Evolutionary conservation across 768 basidiomycete genomes (phyloP).

Genomic region (Trichaptum fuscoviolaceum): DNA sequence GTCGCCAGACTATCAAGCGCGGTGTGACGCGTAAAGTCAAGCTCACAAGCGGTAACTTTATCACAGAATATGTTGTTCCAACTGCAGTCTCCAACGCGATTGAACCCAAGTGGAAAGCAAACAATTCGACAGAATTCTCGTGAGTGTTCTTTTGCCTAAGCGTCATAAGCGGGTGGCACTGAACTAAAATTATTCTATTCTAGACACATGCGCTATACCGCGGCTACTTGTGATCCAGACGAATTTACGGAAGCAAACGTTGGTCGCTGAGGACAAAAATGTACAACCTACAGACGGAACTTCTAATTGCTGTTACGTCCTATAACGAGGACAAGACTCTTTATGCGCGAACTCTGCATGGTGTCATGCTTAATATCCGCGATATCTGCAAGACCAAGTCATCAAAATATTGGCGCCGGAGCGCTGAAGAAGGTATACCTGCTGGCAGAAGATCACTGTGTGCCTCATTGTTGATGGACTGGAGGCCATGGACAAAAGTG

Average conservation of each 20-base stretch:
- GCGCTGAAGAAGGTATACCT: constrained; percentile 77
- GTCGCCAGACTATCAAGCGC: constrained; percentile 88
- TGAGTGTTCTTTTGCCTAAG: constrained; percentile 32
- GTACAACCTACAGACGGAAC: constrained; percentile 86
- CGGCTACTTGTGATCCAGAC: constrained; percentile 88
- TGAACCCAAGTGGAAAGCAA: constrained; percentile 69
- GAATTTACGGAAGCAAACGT: constrained; percentile 72
- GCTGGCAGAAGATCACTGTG: constrained; percentile 91
- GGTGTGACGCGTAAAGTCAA: constrained; percentile 93
- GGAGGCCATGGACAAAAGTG: constrained; percentile 93
- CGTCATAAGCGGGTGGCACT: neutral
- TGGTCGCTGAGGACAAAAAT: constrained; percentile 80
- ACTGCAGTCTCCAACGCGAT: constrained; percentile 78
- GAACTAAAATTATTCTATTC: constrained; percentile 3
- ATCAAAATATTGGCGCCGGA: constrained; percentile 84
- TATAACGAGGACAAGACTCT: constrained; percentile 92
- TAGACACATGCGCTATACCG: constrained; percentile 92
- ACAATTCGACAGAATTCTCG: constrained; percentile 87
- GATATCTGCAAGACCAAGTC: constrained; percentile 96
- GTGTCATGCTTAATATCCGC: constrained; percentile 96
- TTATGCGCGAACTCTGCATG: constrained; percentile 89
- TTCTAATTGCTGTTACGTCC: constrained; percentile 91
- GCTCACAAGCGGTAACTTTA: constrained; percentile 89
- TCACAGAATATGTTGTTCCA: constrained; percentile 85
- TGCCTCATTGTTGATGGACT: constrained; percentile 91